Percentiles rank a stretch among this genome's conserved stretches.
These are phyloP conservation scores for Neurospora sp. DNA, from an alignment of 495 filamentous ascomycete genomes.

Conservation along the genomic window DNA sequence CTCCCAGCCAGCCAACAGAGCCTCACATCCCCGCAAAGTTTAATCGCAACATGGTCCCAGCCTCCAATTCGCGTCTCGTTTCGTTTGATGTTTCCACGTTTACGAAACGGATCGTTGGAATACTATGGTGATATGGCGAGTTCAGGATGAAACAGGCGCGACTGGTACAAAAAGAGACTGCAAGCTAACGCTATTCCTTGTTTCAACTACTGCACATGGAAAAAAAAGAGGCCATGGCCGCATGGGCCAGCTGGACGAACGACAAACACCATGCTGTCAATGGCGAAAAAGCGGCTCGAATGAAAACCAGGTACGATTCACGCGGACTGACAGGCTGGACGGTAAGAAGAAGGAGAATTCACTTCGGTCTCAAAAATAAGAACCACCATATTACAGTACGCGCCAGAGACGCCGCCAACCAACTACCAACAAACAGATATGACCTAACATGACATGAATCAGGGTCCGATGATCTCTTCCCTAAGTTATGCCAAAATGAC, in stretches of 20 bases:
- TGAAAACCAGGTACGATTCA: background rate
- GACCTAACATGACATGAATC: background rate
- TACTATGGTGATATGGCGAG: too few relatives aligned
- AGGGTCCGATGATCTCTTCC: background rate
- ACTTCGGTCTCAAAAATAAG: background rate
- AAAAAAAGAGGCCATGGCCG: background rate
- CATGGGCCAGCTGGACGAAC: background rate
- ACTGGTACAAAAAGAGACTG: background rate
- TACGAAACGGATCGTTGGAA: background rate
- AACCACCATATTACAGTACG: background rate
- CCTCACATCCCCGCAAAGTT: background rate
- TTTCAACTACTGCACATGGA: background rate
- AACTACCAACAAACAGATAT: background rate
- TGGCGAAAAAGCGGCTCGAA: background rate
- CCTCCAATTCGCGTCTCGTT: background rate
- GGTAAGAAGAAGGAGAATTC: background rate
- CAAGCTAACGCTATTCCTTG: background rate
- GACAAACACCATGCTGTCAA: background rate
- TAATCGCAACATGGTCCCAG: background rate
- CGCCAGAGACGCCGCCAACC: background rate
- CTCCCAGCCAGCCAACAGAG: background rate
- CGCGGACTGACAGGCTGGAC: background rate
- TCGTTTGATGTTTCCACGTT: background rate
- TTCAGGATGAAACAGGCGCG: background rate
- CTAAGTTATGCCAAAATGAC: background rate